Percentiles rank a stretch among this genome's conserved stretches.
These are phyloP conservation scores for Tricholoma hemisulphureum DNA, from an alignment of 768 basidiomycete genomes.

Conservation along the genomic window DNA sequence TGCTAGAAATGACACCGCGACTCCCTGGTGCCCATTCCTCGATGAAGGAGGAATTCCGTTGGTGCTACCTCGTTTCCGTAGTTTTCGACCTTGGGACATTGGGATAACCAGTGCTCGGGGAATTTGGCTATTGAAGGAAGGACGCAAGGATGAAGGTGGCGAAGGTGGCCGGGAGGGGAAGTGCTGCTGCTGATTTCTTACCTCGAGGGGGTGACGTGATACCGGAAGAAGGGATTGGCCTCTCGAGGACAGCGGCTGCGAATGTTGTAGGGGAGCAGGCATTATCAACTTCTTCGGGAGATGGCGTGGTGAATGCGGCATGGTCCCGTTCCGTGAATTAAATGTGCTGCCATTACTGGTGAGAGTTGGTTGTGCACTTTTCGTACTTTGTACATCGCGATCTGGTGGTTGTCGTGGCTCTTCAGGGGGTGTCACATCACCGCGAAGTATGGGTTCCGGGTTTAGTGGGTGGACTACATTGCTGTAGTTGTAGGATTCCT, in stretches of 20 bases:
- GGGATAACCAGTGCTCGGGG: slow-evolving; percentile 20
- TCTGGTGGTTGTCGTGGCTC: slow-evolving; percentile 5
- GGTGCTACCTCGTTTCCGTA: slow-evolving; percentile 24
- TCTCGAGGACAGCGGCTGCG: slow-evolving; percentile 13
- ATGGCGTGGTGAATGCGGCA: slow-evolving; percentile 29
- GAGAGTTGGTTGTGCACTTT: slow-evolving; percentile 13
- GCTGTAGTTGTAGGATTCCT: not conserved
- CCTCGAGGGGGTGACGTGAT: slow-evolving; percentile 4
- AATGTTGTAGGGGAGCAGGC: slow-evolving; percentile 62
- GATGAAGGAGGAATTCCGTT: slow-evolving; percentile 12
- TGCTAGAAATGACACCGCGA: not conserved
- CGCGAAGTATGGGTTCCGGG: not conserved
- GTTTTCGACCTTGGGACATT: slow-evolving; percentile 23
- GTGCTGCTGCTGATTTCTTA: slow-evolving; percentile 13
- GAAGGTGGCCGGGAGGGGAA: slow-evolving; percentile 9
- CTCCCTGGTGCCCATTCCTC: not conserved
- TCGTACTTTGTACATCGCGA: slow-evolving; percentile 3
- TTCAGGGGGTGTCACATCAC: not conserved
- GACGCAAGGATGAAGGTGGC: slow-evolving; percentile 3
- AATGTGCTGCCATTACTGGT: slow-evolving; percentile 14
- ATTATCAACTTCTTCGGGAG: slow-evolving; percentile 70
- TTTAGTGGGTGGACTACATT: not conserved
- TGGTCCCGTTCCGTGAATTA: slow-evolving; percentile 13
- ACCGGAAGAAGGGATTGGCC: slow-evolving; percentile 12
- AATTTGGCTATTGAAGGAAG: slow-evolving; percentile 7